Evolutionary conservation across 495 filamentous ascomycete genomes (phyloP), one percentile per base, ranked within the genome.

Genomic region (Podospora sp.): DNA sequence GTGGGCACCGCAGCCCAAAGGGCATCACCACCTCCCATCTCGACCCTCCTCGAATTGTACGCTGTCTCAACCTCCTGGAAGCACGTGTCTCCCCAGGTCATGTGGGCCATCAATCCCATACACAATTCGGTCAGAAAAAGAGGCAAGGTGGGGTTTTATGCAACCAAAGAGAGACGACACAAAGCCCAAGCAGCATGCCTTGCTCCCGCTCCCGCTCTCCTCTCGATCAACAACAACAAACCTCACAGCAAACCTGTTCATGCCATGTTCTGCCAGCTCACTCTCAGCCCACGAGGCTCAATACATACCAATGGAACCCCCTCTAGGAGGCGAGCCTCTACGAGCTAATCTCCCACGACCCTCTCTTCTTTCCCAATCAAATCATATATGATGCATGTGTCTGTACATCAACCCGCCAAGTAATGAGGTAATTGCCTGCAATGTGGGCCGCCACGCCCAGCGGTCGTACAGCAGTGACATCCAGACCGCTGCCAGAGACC

Each of bases 401-500:
- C 2, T 11, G 16, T 18, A 18, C 40, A 18, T 46, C 40, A 14
- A 46, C 9, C 40, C 20, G 16, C 52, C 8, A 55, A 55, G 8
- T n/a, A n/a, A 55, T 55, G 52, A 55, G 52, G 52, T 55, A 55
- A 33, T 33, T 8, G 29, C 29, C 29, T 8, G 29, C 29, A 55
- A 24, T 55, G 20, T 55, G 52, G 20, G n/a, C 52, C 52, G 25
- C 52, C 21, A 22, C 24, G 52, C 52, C 24, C 52, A 55, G 40
- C 7, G 7, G 52, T 22, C 14, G 52, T 55, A 22, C 7, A 26
- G 25, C 7, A 22, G 52, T 55, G 9, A 22, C 52, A 46, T 46
- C 40, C 40, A 46, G 40, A 46, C 12, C 5, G 40, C 40, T 46
- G 40, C 40, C 2, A 46, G 40, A 46, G 40, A 46, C 29, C 3